Evolutionary conservation across 345 rosid species (phyloP).

Genomic region (Arabis hirsuta): DNA sequence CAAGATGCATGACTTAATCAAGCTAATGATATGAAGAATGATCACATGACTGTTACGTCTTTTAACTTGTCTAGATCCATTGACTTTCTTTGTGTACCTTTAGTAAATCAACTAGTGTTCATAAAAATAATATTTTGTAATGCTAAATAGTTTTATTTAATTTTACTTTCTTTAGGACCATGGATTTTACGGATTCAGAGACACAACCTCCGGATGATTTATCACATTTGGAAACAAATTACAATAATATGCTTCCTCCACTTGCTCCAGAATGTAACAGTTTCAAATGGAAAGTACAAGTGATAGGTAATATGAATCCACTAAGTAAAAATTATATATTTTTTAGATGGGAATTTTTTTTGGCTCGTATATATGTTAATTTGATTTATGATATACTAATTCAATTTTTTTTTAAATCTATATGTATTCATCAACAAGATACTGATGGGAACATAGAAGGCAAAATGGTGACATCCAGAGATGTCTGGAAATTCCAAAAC

Average conservation of each 20-base stretch:
- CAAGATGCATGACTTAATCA: too few species aligned
- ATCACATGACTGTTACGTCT: too few species aligned
- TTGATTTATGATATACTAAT: background rate
- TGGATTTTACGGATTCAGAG: background rate
- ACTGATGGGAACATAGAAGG: background rate
- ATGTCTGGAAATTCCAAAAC: conserved; percentile 1
- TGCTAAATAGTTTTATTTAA: too few species aligned
- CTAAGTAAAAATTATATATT: too few species aligned
- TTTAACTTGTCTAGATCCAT: too few species aligned
- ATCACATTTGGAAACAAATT: background rate
- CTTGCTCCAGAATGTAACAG: background rate
- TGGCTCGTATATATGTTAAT: too few species aligned
- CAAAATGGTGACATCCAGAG: background rate
- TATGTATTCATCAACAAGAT: background rate
- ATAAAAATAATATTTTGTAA: too few species aligned
- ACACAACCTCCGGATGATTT: conserved; percentile 3
- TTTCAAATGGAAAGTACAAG: conserved; percentile 15
- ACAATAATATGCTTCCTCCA: background rate
- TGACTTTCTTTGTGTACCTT: too few species aligned
- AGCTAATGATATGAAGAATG: too few species aligned
- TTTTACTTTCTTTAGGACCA: background rate
- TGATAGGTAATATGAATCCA: conserved; percentile 9
- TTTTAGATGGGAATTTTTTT: too few species aligned
- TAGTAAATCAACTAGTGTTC: too few species aligned
- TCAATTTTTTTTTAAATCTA: background rate